Evolutionary conservation across 1,284 basidiomycete species (phyloP).

Genomic region (Naganishia cerealis): DNA sequence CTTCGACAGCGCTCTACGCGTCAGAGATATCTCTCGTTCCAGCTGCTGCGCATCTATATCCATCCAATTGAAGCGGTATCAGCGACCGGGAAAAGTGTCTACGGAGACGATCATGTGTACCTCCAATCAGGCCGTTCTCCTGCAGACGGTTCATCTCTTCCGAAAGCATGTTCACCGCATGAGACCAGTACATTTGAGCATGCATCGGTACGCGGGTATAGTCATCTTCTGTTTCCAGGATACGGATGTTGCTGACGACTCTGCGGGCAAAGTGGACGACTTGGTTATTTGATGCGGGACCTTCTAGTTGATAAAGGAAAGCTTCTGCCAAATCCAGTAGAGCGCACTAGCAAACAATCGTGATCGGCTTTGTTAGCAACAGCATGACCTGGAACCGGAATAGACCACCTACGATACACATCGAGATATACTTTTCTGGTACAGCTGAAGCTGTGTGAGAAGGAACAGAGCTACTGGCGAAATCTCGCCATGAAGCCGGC

Average conservation of each 20-base stretch:
- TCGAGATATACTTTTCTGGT: slow-evolving; percentile 15
- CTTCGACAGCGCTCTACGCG: background rate
- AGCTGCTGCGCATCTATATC: slow-evolving; percentile 12
- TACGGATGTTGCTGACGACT: slow-evolving; percentile 3
- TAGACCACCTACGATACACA: slow-evolving; percentile 8
- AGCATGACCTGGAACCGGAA: background rate
- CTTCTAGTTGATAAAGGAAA: slow-evolving; percentile 3
- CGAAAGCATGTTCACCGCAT: slow-evolving; percentile 12
- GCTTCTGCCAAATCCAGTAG: slow-evolving; percentile 16
- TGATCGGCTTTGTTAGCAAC: background rate
- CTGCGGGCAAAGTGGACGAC: slow-evolving; percentile 2
- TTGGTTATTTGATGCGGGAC: background rate
- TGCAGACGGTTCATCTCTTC: slow-evolving; percentile 4
- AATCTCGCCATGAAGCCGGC: slow-evolving; percentile 13
- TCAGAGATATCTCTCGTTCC: slow-evolving; percentile 5
- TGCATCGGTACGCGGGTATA: slow-evolving; percentile 15
- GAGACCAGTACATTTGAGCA: slow-evolving; percentile 25
- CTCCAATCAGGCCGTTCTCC: background rate
- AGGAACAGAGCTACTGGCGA: background rate
- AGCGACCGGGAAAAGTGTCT: background rate
- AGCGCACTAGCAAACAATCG: background rate
- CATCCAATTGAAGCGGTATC: background rate
- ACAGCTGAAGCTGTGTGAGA: background rate
- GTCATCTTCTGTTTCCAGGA: slow-evolving; percentile 14
- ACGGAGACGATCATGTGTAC: background rate